Conservation (phyloP, 768 basidiomycete species). For the Cyclocybe aegerita region DNA sequence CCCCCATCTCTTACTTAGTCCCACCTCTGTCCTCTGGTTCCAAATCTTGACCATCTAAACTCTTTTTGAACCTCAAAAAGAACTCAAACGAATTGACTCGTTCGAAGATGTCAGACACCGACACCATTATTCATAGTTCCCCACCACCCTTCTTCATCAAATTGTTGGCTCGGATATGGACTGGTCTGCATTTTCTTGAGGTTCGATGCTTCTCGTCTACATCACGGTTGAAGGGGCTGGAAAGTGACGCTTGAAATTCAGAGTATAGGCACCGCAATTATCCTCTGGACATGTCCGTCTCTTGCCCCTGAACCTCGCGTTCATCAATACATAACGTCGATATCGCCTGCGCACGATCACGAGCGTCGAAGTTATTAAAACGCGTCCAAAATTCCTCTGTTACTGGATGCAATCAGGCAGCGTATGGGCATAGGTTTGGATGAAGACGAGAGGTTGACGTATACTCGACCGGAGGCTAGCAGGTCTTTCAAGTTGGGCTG, state of each 20-base stretch:
- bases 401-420: too few relatives aligned
- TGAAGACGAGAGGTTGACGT: too few relatives aligned
- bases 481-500: too few relatives aligned
- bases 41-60: too few relatives aligned
- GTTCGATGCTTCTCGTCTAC: conserved; percentile 2
- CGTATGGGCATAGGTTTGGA: too few relatives aligned
- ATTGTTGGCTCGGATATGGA: conserved; percentile 13
- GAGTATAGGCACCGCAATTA: conserved; percentile 18
- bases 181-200: conserved; percentile 18
- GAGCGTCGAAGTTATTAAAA: conserved; percentile 8
- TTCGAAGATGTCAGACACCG: conserved; percentile 1
- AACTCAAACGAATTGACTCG: background rate
- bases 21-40: too few relatives aligned
- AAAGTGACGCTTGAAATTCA: background rate
- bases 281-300: conserved; percentile 21
- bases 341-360: conserved; percentile 5
- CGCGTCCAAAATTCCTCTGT: background rate
- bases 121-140: background rate
- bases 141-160: conserved; percentile 13
- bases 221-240: background rate
- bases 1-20: too few relatives aligned
- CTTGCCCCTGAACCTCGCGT: conserved; percentile 20
- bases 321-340: conserved; percentile 16
- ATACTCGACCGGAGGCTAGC: too few relatives aligned
- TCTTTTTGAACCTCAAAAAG: too few relatives aligned